These are phyloP conservation scores for Tulasnella sp. DNA, from an alignment of 768 basidiomycete genomes.

Conservation along the genomic window DNA sequence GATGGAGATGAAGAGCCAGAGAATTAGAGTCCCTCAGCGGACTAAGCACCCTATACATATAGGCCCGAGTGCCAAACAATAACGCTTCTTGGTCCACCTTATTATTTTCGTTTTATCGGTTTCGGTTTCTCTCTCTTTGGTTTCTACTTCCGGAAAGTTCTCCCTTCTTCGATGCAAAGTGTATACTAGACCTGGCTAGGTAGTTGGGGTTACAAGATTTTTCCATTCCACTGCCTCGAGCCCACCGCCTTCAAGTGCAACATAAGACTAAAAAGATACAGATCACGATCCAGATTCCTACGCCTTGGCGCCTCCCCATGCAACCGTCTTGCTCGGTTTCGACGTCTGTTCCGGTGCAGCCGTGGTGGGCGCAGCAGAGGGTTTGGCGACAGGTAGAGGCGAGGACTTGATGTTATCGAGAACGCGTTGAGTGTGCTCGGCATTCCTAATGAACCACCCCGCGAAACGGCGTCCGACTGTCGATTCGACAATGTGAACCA, in stretches of 20 bases:
- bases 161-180: background rate
- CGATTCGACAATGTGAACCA: conserved; percentile 95
- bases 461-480: conserved; percentile 92
- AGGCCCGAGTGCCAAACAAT: background rate
- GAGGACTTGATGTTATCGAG: conserved; percentile 71
- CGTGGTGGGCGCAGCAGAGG: background rate
- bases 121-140: background rate
- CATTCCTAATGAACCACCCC: conserved; percentile 97
- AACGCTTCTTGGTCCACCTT: background rate
- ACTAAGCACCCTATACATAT: background rate
- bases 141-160: background rate
- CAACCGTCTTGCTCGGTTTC: conserved; percentile 15
- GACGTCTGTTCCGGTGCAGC: background rate
- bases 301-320: conserved; percentile 29
- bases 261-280: background rate
- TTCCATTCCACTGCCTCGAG: background rate
- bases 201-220: background rate
- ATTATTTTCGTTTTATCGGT: conserved; percentile 14
- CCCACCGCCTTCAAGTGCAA: background rate
- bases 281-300: background rate
- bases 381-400: conserved; percentile 53
- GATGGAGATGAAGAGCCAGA: background rate
- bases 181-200: background rate
- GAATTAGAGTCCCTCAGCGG: conserved; percentile 8
- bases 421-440: conserved; percentile 87